Percentiles rank a stretch among this genome's conserved stretches.
phyloP scores from a whole-genome alignment of 139 green algal species.

The Edaphochlamys debaryana region DNA sequence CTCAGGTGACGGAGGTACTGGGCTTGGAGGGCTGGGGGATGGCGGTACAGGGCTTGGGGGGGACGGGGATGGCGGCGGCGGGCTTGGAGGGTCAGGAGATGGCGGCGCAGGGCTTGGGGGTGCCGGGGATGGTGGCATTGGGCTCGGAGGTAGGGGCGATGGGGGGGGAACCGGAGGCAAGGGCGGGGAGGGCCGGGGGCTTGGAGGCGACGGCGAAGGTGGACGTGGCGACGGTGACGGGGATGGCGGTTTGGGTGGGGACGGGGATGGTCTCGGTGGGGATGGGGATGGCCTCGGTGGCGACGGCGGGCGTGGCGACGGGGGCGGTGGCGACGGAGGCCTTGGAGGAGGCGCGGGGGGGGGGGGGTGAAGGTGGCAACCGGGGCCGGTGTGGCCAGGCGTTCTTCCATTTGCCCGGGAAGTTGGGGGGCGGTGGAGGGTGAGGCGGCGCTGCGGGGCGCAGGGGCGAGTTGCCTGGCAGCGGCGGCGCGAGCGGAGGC shows the following conservation, averaged over 20 bases:
- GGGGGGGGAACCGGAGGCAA: too few species aligned
- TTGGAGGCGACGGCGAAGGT: too few species aligned
- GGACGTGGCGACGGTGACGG: neutral
- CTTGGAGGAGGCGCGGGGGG: too few species aligned
- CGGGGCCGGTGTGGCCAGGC: neutral
- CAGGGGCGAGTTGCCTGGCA: neutral
- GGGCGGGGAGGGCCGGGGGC: too few species aligned
- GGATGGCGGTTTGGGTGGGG: neutral
- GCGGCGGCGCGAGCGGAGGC: neutral
- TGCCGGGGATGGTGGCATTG: neutral
- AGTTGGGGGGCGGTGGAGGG: neutral
- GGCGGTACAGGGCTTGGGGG: too few species aligned
- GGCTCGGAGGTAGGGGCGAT: neutral
- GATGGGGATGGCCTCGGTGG: neutral
- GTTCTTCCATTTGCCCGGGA: neutral
- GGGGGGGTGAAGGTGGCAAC: neutral
- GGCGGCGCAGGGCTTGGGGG: too few species aligned
- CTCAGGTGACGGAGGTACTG: too few species aligned
- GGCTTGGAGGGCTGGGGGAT: too few species aligned
- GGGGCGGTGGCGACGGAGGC: neutral
- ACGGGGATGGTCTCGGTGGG: neutral
- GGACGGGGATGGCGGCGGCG: too few species aligned
- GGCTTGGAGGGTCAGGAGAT: too few species aligned
- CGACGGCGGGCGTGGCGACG: neutral
- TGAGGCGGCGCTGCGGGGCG: neutral